Conservation (phyloP, 1,139 yeast genomes). For the Geotrichum restrictum region DNA sequence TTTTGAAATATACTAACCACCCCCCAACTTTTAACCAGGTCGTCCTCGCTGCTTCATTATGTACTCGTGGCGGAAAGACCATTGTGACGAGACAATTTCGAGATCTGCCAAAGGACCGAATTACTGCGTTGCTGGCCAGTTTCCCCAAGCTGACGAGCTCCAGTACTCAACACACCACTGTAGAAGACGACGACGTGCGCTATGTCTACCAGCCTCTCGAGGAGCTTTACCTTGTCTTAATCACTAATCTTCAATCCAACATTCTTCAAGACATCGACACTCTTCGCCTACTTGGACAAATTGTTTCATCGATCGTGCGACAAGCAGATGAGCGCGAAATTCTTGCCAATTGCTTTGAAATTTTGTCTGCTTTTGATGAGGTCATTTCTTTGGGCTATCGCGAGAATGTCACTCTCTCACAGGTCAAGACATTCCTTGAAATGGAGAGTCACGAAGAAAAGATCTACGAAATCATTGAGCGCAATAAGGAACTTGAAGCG, state of each 20-base stretch:
- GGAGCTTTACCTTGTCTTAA: slow-evolving; percentile 84
- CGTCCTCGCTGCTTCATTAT: slow-evolving; percentile 89
- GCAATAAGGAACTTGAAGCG: slow-evolving; percentile 95
- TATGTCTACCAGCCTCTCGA: slow-evolving; percentile 95
- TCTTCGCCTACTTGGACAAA: slow-evolving; percentile 76
- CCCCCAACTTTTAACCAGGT: slow-evolving; percentile 45
- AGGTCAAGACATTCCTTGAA: slow-evolving; percentile 84
- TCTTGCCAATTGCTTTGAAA: slow-evolving; percentile 79
- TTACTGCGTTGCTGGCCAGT: slow-evolving; percentile 78
- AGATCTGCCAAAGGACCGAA: slow-evolving; percentile 79
- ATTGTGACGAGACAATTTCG: slow-evolving; percentile 88
- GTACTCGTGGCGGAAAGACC: slow-evolving; percentile 93
- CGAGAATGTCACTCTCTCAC: slow-evolving; percentile 77
- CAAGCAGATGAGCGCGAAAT: slow-evolving; percentile 81
- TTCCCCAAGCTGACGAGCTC: slow-evolving; percentile 76
- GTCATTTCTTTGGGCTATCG: slow-evolving; percentile 84
- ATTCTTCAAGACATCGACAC: slow-evolving; percentile 94
- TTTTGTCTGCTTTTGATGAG: slow-evolving; percentile 90
- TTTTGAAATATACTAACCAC: background rate
- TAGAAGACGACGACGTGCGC: slow-evolving; percentile 88
- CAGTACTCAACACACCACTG: slow-evolving; percentile 85
- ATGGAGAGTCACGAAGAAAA: slow-evolving; percentile 99
- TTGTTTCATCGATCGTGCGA: slow-evolving; percentile 72
- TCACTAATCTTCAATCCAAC: slow-evolving; percentile 88
- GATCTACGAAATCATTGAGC: slow-evolving; percentile 94